Percentiles rank a stretch among this genome's conserved stretches.
Conservation (phyloP, 768 basidiomycete genomes). For the Pulveroboletus sp. region DNA sequence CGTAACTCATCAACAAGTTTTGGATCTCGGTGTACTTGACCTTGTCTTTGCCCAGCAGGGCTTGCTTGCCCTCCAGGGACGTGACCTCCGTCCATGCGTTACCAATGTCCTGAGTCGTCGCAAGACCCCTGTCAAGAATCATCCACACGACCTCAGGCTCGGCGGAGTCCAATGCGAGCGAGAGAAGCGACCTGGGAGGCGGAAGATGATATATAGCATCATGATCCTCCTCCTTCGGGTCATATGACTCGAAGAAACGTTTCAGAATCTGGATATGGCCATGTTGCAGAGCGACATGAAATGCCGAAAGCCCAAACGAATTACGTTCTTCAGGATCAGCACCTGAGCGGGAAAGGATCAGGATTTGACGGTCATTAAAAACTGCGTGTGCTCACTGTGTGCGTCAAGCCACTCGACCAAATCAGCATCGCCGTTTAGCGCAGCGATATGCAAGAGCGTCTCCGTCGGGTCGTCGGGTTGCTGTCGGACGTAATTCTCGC, state of each 20-base stretch:
- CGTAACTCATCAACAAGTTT: constrained; percentile 49
- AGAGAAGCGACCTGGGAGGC: constrained; percentile 43
- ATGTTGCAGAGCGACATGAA: constrained; percentile 58
- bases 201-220: constrained; percentile 44
- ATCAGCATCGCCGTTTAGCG: constrained; percentile 48
- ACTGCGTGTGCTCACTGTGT: constrained; percentile 51
- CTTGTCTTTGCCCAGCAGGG: constrained; percentile 20
- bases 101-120: constrained; percentile 44
- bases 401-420: constrained; percentile 67
- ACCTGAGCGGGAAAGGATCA: constrained; percentile 40
- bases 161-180: constrained; percentile 54
- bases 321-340: constrained; percentile 72
- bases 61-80: constrained; percentile 32
- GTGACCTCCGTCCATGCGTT: constrained; percentile 49
- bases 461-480: constrained; percentile 54
- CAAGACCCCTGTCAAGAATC: constrained; percentile 57
- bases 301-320: constrained; percentile 52
- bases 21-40: constrained; percentile 48
- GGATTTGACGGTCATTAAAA: constrained; percentile 23
- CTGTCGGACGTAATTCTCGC: constrained; percentile 48
- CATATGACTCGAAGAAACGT: constrained; percentile 59
- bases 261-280: constrained; percentile 51
- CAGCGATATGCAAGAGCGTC: constrained; percentile 68
- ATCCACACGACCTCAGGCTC: constrained; percentile 64
- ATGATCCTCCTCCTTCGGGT: constrained; percentile 51